Evolutionary conservation across 495 filamentous ascomycete genomes (phyloP).

Genomic region (Emericellopsis terricola): DNA sequence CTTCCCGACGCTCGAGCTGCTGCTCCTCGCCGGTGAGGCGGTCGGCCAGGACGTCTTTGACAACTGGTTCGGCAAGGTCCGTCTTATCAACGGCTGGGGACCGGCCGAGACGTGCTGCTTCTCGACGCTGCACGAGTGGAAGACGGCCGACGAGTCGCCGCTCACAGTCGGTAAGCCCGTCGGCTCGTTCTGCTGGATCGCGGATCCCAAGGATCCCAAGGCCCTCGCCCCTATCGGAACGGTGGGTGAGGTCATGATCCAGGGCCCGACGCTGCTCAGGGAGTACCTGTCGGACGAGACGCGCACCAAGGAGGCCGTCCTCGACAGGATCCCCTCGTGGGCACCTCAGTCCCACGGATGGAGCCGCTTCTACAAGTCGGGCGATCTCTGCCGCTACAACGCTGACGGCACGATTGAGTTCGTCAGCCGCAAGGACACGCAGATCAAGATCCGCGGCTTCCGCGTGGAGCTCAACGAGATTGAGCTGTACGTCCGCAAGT

Average conservation of each 20-base stretch:
- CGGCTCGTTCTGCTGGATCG: conserved; percentile 1
- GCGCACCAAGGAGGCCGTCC: conserved; percentile 12
- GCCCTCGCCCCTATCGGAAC: conserved; percentile 22
- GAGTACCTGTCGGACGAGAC: conserved; percentile 18
- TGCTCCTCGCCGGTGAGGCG: not conserved
- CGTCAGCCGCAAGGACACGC: conserved; percentile 19
- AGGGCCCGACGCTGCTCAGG: conserved; percentile 6
- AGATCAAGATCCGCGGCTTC: too few relatives aligned
- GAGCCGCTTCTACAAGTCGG: too few relatives aligned
- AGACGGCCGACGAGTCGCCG: not conserved
- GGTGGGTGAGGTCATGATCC: too few relatives aligned
- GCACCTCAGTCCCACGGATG: too few relatives aligned
- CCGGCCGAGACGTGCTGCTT: conserved; percentile 1
- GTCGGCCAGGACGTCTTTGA: conserved; percentile 6
- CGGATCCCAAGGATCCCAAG: conserved; percentile 12
- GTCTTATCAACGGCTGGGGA: too few relatives aligned
- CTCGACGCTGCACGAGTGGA: not conserved
- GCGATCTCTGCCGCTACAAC: too few relatives aligned
- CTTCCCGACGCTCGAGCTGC: not conserved
- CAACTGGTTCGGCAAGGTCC: too few relatives aligned
- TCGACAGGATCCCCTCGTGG: conserved; percentile 23
- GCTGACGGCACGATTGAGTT: conserved; percentile 12
- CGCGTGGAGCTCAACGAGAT: conserved; percentile 25
- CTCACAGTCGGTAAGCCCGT: not conserved
- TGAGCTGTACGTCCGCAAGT: conserved; percentile 9